Evolutionary conservation across 2,329 filamentous ascomycete genomes (phyloP).

Genomic region (Rosellinia necatrix): DNA sequence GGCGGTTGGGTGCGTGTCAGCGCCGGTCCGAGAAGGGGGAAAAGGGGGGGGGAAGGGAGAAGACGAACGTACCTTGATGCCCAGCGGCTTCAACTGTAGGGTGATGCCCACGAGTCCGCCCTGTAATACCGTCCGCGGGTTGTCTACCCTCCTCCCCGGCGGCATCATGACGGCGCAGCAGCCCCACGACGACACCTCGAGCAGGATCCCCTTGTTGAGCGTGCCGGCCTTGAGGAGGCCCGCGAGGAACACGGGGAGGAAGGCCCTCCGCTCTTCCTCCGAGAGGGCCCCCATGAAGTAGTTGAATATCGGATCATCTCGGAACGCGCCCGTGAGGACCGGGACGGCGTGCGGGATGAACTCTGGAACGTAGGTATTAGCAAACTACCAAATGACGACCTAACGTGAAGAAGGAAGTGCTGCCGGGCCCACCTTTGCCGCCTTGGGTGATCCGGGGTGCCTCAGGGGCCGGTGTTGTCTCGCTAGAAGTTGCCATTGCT

Average conservation of each 20-base stretch:
- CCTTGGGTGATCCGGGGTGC: background rate
- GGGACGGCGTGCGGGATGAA: background rate
- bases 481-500: background rate
- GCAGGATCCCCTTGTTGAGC: constrained; percentile 6
- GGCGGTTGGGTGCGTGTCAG: background rate
- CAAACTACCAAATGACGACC: too few species aligned
- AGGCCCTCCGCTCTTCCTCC: background rate
- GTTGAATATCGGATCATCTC: constrained; percentile 1
- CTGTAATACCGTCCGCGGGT: constrained; percentile 3
- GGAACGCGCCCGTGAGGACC: constrained; percentile 5
- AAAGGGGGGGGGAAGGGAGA: too few species aligned
- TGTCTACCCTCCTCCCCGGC: constrained; percentile 2
- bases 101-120: background rate
- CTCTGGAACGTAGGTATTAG: constrained; percentile 12
- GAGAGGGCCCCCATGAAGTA: constrained; percentile 2
- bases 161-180: constrained; percentile 13
- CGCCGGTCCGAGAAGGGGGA: background rate
- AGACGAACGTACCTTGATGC: constrained; percentile 1
- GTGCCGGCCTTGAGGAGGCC: background rate
- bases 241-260: background rate
- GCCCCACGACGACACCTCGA: constrained; percentile 6
- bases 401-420: background rate
- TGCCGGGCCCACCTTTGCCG: background rate
- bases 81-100: background rate
- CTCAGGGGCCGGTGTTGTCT: background rate